Percentiles rank a stretch among this genome's conserved stretches.
These are phyloP conservation scores for Pilobolus umbonatus DNA, from an alignment of 192 early-diverging fungal species.

Conservation along the genomic window DNA sequence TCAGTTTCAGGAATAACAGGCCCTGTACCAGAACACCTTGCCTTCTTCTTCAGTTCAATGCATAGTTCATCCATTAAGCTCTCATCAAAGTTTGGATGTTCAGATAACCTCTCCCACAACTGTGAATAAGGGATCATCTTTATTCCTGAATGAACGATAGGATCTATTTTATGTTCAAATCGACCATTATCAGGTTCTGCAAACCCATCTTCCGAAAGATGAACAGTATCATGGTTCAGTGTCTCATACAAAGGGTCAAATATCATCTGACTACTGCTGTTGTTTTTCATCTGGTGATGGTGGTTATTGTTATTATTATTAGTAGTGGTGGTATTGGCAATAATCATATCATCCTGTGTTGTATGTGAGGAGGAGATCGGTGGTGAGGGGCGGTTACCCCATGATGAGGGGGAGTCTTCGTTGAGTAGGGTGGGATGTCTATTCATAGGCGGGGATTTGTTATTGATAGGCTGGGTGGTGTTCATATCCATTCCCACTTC, in stretches of 20 bases:
- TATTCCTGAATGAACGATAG: slow-evolving; percentile 4
- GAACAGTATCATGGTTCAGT: too few species aligned
- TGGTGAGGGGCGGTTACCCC: neutral
- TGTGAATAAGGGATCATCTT: slow-evolving; percentile 39
- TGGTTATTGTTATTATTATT: neutral
- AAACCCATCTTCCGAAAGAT: slow-evolving; percentile 9
- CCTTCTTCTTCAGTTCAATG: slow-evolving; percentile 45
- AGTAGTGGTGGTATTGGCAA: neutral
- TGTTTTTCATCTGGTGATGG: neutral
- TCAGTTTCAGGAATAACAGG: slow-evolving; percentile 49
- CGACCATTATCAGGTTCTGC: slow-evolving; percentile 6
- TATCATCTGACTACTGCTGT: neutral
- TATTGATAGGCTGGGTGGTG: neutral
- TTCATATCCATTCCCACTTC: slow-evolving; percentile 11
- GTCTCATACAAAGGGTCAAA: neutral
- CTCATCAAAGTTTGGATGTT: slow-evolving; percentile 57
- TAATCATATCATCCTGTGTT: neutral
- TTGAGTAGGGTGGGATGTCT: neutral
- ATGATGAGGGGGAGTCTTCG: neutral
- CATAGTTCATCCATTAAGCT: slow-evolving; percentile 48
- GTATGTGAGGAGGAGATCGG: neutral
- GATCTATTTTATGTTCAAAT: slow-evolving; percentile 19
- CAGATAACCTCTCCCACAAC: slow-evolving; percentile 51
- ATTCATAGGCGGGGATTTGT: slow-evolving; percentile 1
- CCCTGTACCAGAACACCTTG: slow-evolving; percentile 54